Evolutionary conservation across 371 early-diverging fungal genomes (phyloP).

Genomic region (Fennellomyces sp.): DNA sequence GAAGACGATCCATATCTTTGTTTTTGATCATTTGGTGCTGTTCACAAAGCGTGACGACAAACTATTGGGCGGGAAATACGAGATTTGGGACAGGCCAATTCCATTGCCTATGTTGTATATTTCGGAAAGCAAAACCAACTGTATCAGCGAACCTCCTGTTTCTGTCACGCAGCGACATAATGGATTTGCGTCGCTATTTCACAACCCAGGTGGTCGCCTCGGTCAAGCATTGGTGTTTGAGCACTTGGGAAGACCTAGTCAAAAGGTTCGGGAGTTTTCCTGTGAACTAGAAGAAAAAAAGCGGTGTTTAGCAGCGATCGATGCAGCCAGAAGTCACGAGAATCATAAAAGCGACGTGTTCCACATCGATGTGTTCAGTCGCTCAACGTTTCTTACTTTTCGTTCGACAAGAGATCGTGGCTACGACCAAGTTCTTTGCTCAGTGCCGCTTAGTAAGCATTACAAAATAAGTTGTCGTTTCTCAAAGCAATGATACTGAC

Average conservation of each 20-base stretch:
- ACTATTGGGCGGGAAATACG: too few species aligned
- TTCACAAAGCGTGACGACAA: conserved; percentile 23
- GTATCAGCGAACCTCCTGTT: background rate
- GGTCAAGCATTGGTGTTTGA: background rate
- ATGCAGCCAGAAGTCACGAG: conserved; percentile 55
- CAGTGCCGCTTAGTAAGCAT: conserved; percentile 41
- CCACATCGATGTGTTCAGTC: background rate
- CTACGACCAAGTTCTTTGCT: conserved; percentile 57
- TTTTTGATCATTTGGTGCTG: conserved; percentile 84
- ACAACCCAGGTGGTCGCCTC: conserved; percentile 4
- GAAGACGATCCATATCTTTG: conserved; percentile 64
- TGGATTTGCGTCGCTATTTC: conserved; percentile 6
- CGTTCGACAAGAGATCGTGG: conserved; percentile 11
- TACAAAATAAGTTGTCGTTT: too few species aligned
- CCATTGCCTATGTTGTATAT: conserved; percentile 51
- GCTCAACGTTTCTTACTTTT: background rate
- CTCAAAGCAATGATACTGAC: background rate
- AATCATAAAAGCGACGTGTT: background rate
- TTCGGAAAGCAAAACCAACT: conserved; percentile 3
- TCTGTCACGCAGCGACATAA: background rate
- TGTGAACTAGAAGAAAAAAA: conserved; percentile 58
- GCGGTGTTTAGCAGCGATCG: conserved; percentile 78
- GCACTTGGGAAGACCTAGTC: background rate
- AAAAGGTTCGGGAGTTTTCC: background rate
- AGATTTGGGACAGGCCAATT: conserved; percentile 57